Evolutionary conservation across 257 asterid genomes (phyloP).

Genomic region (Anisodus tanguticus): DNA sequence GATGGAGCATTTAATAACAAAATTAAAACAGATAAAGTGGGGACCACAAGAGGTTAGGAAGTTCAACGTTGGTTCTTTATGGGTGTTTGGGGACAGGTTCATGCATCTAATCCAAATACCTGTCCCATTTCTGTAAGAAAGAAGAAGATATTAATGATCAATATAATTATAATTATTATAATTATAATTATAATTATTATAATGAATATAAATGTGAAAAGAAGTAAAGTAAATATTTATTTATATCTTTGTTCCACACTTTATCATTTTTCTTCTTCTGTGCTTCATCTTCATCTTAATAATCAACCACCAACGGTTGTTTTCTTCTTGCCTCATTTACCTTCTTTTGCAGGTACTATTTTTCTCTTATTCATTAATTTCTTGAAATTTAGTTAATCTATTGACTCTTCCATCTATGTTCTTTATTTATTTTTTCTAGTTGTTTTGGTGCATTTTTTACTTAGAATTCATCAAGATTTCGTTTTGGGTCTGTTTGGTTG

Average conservation of each 20-base stretch:
- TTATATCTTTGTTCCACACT: neutral
- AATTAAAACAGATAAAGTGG: conserved; percentile 23
- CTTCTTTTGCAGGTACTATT: conserved; percentile 2
- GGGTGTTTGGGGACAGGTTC: neutral
- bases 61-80: neutral
- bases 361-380: neutral
- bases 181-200: neutral
- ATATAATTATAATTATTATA: neutral
- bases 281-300: neutral
- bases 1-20: neutral
- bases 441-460: neutral
- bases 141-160: neutral
- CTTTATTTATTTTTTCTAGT: neutral
- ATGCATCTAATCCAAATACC: conserved; percentile 16
- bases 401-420: neutral
- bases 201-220: neutral
- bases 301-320: neutral
- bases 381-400: neutral
- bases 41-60: neutral
- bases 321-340: neutral
- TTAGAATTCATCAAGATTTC: neutral
- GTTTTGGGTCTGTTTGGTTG: neutral
- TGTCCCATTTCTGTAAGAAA: neutral
- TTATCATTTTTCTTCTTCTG: neutral
- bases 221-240: neutral